A percentile compares a stretch with the other conserved stretches of the same genome.
These are phyloP conservation scores for Polytrichum commune DNA, from an alignment of 225 moss, liverwort and hornwort species.

Conservation along the genomic window DNA sequence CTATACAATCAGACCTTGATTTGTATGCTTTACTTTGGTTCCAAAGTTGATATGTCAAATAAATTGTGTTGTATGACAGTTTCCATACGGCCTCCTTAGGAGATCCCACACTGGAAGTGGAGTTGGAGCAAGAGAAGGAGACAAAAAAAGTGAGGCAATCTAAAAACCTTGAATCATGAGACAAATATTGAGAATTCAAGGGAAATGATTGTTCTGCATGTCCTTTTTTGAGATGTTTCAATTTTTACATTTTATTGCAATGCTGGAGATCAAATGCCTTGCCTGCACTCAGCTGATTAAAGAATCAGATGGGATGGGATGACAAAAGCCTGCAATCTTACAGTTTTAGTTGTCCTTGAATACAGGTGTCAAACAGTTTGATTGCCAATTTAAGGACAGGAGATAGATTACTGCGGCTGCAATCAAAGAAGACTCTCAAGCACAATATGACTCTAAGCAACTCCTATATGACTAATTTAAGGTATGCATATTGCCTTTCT, in stretches of 20 bases:
- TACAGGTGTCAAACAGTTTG: conserved; percentile 63
- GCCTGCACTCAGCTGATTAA: no score
- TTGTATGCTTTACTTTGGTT: no score
- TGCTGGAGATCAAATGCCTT: no score
- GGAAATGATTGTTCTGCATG: no score
- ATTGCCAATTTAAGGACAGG: conserved; percentile 68
- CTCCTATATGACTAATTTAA: conserved; percentile 61
- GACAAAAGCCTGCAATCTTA: no score
- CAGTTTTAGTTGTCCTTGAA: conserved; percentile 5
- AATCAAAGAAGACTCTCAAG: conserved; percentile 30
- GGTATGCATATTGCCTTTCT: conserved; percentile 22
- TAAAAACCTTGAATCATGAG: no score
- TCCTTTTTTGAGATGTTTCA: no score
- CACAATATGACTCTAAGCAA: conserved; percentile 47
- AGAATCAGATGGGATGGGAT: no score
- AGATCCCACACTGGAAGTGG: conserved; percentile 66
- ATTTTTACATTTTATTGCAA: no score
- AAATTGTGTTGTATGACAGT: conserved; percentile 26
- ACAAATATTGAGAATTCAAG: no score
- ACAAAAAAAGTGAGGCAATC: conserved; percentile 37
- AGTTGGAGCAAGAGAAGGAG: conserved; percentile 67
- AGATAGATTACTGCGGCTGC: conserved; percentile 56
- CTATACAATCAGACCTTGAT: no score
- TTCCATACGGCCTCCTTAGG: conserved; percentile 57
- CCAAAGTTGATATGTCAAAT: not conserved